These are phyloP conservation scores for Podaxis sp. DNA, from an alignment of 768 basidiomycete genomes.

Conservation along the genomic window DNA sequence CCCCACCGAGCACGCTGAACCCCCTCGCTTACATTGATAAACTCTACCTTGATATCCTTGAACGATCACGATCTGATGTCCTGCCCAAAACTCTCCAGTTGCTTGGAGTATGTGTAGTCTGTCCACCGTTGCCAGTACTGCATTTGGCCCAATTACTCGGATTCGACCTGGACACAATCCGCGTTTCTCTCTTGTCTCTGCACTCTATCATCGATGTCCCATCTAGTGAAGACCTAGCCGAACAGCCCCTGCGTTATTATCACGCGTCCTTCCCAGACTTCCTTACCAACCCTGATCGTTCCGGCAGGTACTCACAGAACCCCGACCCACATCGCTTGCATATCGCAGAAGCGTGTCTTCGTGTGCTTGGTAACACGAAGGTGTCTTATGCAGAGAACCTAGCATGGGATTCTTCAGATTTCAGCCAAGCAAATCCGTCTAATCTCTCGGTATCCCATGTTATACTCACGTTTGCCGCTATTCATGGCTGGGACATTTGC, in stretches of 20 bases:
- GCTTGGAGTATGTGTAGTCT: not conserved
- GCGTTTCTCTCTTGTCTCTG: not conserved
- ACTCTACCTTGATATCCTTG: not conserved
- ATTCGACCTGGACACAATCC: not conserved
- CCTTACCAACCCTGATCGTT: not conserved
- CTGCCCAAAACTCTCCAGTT: not conserved
- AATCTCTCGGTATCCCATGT: not conserved
- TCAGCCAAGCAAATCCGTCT: not conserved
- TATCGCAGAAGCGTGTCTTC: not conserved
- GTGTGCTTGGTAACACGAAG: not conserved
- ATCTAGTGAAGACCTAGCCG: not conserved
- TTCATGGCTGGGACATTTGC: not conserved
- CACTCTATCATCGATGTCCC: not conserved
- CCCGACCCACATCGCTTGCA: not conserved
- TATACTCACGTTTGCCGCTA: not conserved
- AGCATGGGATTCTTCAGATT: not conserved
- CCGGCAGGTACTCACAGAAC: not conserved
- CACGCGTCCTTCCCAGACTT: not conserved
- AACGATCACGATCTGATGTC: not conserved
- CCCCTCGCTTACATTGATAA: not conserved
- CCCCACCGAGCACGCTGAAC: not conserved
- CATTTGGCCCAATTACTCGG: not conserved
- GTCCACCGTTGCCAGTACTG: not conserved
- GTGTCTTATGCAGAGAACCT: not conserved
- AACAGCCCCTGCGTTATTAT: not conserved